A percentile compares a stretch with the other conserved stretches of the same genome.
These are phyloP conservation scores for Pisolithus thermaeus DNA, from an alignment of 1,284 basidiomycete species.

Conservation along the genomic window DNA sequence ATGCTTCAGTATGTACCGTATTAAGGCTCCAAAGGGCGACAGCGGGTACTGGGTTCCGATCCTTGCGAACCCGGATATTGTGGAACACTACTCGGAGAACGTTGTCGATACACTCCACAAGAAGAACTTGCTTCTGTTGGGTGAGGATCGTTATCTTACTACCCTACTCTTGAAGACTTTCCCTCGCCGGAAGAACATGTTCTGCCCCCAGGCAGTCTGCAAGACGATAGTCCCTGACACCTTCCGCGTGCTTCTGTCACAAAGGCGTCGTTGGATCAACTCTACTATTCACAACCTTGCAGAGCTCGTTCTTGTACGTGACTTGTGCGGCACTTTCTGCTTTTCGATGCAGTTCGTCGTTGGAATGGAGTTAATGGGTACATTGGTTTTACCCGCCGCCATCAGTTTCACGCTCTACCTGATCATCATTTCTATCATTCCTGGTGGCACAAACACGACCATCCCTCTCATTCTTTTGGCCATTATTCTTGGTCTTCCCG, in stretches of 20 bases:
- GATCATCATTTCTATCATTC: conserved; percentile 81
- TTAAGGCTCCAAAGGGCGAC: conserved; percentile 94
- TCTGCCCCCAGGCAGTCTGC: conserved; percentile 97
- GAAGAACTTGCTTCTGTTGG: conserved; percentile 96
- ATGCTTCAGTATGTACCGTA: conserved; percentile 99
- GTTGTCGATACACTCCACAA: conserved; percentile 98
- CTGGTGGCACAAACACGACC: conserved; percentile 73
- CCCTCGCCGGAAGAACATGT: conserved; percentile 98
- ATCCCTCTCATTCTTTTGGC: conserved; percentile 94
- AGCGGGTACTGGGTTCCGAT: conserved; percentile 98
- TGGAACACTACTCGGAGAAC: conserved; percentile 97
- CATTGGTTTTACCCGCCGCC: conserved; percentile 93
- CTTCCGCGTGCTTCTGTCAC: conserved; percentile 89
- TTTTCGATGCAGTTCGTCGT: conserved; percentile 98
- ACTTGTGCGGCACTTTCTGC: conserved; percentile 94
- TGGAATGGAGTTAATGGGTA: conserved; percentile 96
- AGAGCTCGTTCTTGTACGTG: conserved; percentile 90
- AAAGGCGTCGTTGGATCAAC: conserved; percentile 99
- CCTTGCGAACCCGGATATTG: conserved; percentile 94
- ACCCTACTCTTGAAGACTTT: conserved; percentile 97
- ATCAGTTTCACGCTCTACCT: conserved; percentile 95
- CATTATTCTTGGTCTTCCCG: conserved; percentile 93
- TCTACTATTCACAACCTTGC: conserved; percentile 97
- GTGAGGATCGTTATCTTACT: conserved; percentile 98
- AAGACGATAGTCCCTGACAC: conserved; percentile 97